Conservation (phyloP, 257 asterid species). For the Coffea eugenioides region DNA sequence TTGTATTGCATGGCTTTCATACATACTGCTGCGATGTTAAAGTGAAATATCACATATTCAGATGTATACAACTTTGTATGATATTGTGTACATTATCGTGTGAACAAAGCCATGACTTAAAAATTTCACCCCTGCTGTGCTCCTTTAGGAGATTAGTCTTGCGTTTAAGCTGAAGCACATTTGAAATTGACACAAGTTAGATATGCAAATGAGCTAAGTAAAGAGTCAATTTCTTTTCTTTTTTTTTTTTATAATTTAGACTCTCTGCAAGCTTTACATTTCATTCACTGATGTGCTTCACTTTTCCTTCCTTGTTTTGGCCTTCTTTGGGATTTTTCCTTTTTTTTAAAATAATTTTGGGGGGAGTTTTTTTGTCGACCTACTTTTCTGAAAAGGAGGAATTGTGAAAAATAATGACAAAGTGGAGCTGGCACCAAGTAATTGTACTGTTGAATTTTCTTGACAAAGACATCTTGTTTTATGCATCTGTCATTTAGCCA, state of each 20-base stretch:
- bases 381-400: not conserved
- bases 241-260: not conserved
- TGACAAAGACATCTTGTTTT: not conserved
- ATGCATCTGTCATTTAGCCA: not conserved
- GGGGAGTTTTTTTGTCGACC: not conserved
- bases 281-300: not conserved
- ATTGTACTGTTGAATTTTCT: slow-evolving; percentile 1
- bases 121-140: not conserved
- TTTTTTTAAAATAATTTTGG: not conserved
- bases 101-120: not conserved
- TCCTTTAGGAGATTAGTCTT: not conserved
- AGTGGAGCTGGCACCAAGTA: not conserved
- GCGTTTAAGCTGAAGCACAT: not conserved
- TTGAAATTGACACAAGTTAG: not conserved
- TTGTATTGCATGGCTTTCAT: not conserved
- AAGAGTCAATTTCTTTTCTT: not conserved
- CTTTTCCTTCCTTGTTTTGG: not conserved
- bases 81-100: too few relatives aligned
- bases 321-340: not conserved
- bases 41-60: too few relatives aligned
- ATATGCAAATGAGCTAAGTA: not conserved
- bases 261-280: not conserved
- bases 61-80: too few relatives aligned
- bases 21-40: not conserved
- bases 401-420: not conserved